phyloP scores from a whole-genome alignment of 768 basidiomycete genomes.

The Trametes cubensis region DNA sequence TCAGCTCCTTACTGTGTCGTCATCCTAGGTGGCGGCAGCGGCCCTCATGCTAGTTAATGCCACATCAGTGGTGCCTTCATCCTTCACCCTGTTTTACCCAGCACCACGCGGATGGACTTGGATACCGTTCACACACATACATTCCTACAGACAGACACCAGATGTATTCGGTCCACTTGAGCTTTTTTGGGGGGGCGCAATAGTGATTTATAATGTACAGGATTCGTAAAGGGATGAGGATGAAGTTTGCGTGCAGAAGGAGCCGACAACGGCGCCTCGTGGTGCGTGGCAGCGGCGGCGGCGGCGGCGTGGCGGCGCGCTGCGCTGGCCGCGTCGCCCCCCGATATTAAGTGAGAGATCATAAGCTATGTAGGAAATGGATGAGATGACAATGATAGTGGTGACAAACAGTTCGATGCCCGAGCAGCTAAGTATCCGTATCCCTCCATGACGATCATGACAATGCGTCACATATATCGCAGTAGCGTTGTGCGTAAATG shows the following conservation, averaged over 20 bases:
- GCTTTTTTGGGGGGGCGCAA: constrained; percentile 15
- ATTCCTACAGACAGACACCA: not conserved
- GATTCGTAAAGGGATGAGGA: constrained; percentile 19
- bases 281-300: not conserved
- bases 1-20: not conserved
- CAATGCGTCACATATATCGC: constrained; percentile 8
- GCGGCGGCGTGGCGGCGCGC: constrained; percentile 16
- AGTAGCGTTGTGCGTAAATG: constrained; percentile 4
- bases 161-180: constrained; percentile 7
- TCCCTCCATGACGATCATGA: constrained; percentile 7
- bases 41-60: too few species aligned
- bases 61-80: too few species aligned
- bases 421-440: constrained; percentile 10
- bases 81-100: too few species aligned
- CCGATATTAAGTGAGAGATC: constrained; percentile 6
- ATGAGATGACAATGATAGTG: not conserved
- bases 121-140: too few species aligned
- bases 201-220: constrained; percentile 23
- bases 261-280: too few species aligned
- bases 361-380: constrained; percentile 2
- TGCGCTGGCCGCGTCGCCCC: constrained; percentile 13
- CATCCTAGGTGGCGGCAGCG: not conserved
- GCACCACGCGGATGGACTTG: not conserved
- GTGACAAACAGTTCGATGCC: constrained; percentile 4
- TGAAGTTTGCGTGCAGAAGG: constrained; percentile 3